These are phyloP conservation scores for Postia placenta DNA, from an alignment of 768 basidiomycete species.

Conservation along the genomic window DNA sequence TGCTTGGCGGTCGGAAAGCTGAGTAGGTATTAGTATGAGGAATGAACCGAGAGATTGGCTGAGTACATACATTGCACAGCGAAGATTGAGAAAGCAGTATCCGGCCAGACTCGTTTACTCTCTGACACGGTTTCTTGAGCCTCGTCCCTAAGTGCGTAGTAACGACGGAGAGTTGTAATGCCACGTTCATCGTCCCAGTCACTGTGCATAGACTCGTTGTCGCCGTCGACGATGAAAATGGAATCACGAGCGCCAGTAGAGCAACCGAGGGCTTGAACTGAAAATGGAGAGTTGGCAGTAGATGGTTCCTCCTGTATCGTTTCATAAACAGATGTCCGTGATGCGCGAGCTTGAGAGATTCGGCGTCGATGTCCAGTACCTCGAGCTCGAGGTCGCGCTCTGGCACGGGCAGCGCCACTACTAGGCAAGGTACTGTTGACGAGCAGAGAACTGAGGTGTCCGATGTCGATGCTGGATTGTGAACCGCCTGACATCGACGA, in stretches of 20 bases:
- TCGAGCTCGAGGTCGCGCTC: constrained; percentile 45
- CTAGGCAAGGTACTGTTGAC: constrained; percentile 47
- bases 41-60: constrained; percentile 3
- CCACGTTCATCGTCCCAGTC: constrained; percentile 69
- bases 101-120: constrained; percentile 58
- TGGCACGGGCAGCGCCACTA: constrained; percentile 31
- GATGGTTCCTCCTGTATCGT: constrained; percentile 71
- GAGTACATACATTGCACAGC: constrained; percentile 60
- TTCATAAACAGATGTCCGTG: constrained; percentile 68
- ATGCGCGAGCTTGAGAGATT: constrained; percentile 55
- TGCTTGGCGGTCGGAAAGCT: constrained; percentile 69
- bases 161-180: constrained; percentile 56
- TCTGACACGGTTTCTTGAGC: constrained; percentile 59
- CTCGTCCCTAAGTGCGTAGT: constrained; percentile 65
- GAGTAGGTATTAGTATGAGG: no score
- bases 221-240: constrained; percentile 51
- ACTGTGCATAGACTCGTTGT: constrained; percentile 31
- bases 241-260: constrained; percentile 16
- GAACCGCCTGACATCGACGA: constrained; percentile 68
- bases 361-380: constrained; percentile 70
- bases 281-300: constrained; percentile 25
- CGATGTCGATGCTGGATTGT: constrained; percentile 71
- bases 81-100: constrained; percentile 70
- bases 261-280: constrained; percentile 8
- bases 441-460: constrained; percentile 51